phyloP scores from a whole-genome alignment of 2,329 filamentous ascomycete genomes.

The Elsinoe necatrix region DNA sequence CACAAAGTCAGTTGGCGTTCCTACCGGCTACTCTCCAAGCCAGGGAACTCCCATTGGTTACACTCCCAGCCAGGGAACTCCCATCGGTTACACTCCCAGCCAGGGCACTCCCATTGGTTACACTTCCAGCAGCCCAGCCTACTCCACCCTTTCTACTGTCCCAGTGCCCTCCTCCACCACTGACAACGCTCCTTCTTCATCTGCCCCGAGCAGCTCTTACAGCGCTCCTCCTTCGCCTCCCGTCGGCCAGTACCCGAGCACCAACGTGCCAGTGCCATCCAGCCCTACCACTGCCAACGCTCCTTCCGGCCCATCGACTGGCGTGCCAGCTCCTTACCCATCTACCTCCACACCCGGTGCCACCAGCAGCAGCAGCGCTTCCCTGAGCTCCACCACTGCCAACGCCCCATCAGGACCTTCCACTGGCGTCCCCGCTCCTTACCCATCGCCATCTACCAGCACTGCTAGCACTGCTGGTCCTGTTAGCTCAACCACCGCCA shows the following conservation, averaged over 20 bases:
- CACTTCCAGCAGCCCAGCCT: slow-evolving; percentile 6
- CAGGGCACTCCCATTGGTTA: slow-evolving; percentile 16
- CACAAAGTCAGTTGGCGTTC: slow-evolving; percentile 8
- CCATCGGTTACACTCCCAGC: slow-evolving; percentile 14
- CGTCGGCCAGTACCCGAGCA: slow-evolving; percentile 10
- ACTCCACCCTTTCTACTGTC: slow-evolving; percentile 15
- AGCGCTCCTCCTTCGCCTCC: slow-evolving; percentile 16
- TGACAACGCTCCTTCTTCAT: slow-evolving; percentile 10
- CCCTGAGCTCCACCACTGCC: background rate
- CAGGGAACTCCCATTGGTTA: background rate
- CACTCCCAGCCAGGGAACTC: slow-evolving; percentile 17
- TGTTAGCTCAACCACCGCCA: background rate
- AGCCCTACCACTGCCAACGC: slow-evolving; percentile 10
- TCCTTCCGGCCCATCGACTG: slow-evolving; percentile 6
- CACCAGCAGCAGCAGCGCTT: slow-evolving; percentile 1
- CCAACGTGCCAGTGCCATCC: slow-evolving; percentile 5
- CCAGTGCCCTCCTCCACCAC: slow-evolving; percentile 8
- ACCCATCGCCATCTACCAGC: background rate
- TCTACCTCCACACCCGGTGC: slow-evolving; percentile 6
- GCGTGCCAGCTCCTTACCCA: slow-evolving; percentile 2
- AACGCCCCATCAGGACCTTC: slow-evolving; percentile 5
- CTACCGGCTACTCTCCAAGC: slow-evolving; percentile 7
- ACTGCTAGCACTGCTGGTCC: background rate
- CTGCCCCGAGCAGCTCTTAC: slow-evolving; percentile 17
- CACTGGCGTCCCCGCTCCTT: background rate